A percentile compares a stretch with the other conserved stretches of the same genome.
Evolutionary conservation across 192 early-diverging fungal species (phyloP).

Genomic region (Dimargaris verticillata): DNA sequence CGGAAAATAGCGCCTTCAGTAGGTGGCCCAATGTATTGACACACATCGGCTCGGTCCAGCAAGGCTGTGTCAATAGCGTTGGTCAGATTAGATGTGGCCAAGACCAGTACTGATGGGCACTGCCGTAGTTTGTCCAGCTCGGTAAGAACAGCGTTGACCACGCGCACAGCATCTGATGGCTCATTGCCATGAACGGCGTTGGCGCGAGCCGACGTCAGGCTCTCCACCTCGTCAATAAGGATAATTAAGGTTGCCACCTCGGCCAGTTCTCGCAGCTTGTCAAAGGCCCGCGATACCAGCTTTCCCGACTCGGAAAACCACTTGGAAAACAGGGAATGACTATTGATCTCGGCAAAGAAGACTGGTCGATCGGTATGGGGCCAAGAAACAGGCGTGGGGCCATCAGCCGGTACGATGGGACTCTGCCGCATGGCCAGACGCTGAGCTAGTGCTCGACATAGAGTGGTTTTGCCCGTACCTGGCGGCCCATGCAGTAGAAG

Average conservation of each 20-base stretch:
- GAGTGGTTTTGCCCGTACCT: constrained; percentile 49
- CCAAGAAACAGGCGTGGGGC: too few relatives aligned
- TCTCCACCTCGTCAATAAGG: constrained; percentile 52
- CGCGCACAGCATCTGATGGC: constrained; percentile 52
- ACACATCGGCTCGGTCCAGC: constrained; percentile 51
- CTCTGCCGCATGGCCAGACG: constrained; percentile 41
- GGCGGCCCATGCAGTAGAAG: constrained; percentile 50
- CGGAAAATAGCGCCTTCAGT: constrained; percentile 31
- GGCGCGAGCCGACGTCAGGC: constrained; percentile 41
- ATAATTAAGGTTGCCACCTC: constrained; percentile 42
- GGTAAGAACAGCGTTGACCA: constrained; percentile 52
- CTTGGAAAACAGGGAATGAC: constrained; percentile 56
- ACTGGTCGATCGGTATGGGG: neutral
- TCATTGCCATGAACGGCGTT: constrained; percentile 44
- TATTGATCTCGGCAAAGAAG: constrained; percentile 53
- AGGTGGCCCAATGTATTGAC: constrained; percentile 35
- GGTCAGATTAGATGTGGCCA: constrained; percentile 57
- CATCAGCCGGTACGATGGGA: neutral
- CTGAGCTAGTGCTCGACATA: constrained; percentile 47
- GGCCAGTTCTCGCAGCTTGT: constrained; percentile 32
- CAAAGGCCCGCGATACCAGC: constrained; percentile 44
- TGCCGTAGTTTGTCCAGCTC: constrained; percentile 48
- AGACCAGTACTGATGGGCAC: constrained; percentile 40
- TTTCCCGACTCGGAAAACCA: constrained; percentile 61
- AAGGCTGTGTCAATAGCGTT: constrained; percentile 45